Base-by-base conservation (phyloP, 164 flowering plant species). In the Cinnamomum chago region DNA sequence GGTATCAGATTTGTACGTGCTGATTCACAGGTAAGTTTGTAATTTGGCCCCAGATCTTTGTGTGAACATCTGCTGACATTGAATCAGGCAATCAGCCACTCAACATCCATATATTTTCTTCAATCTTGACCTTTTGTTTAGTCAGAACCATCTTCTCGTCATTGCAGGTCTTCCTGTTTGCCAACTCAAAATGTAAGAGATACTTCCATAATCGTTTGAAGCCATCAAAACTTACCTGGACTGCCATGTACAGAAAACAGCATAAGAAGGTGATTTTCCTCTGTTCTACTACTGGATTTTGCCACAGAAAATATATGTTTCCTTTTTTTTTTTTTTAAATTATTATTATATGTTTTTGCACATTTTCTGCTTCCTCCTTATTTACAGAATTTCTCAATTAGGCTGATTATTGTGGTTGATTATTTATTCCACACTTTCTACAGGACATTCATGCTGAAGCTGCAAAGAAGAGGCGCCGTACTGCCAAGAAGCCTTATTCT, bases 141-240 rank as follows among this genome's bases (percentile, higher is more conserved):
- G 25, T 71, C 5, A 52, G 47, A 28, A 27, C 47, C 1, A 11
- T 15, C 18, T 55, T 20, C 22, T 35, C 5, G 14, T 72, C 30
- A 1, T 52, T 30, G 13, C 50, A 80, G 82, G 83, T 82, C 27
- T 82, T 92, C 79, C 85, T 90, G 12, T 92, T 92, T 70, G 84
- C 86, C 15, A 92, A 92, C 67, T 92, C 94, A 4, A 90, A 92
- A 85, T 92, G 97, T 83, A 92, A 89, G 85, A 85, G 93, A 83
- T 90, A 92, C 79, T 92, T 92, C 85, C 94, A 90, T 85, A 92
- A 89, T 78, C 73, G 86, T 9, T 68, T 92, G 87, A 92, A 89
- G 90, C 97, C 97, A 27, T 85, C 97, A 1, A 92, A 92, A 85
- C 93, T 92, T 76, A 87, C 91, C 5, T 85, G 90, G 90, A 87